Evolutionary conservation across 331 rosid genomes (phyloP), one percentile per base, ranked within the genome.

Genomic region (Cydonia oblonga): DNA sequence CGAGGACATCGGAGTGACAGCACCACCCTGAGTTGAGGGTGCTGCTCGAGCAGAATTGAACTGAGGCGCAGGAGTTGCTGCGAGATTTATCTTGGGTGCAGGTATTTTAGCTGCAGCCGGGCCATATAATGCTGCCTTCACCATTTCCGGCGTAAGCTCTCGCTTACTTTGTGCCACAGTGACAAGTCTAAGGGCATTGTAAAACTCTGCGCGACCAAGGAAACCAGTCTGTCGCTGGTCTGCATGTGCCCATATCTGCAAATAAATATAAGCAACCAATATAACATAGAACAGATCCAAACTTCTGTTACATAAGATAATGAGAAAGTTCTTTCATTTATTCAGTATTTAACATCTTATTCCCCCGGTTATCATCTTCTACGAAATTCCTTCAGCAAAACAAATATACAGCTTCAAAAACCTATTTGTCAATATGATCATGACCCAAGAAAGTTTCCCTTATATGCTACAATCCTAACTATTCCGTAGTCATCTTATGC

Each of bases 91-190:
- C 82, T 87, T 88, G 64, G 99, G 99, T 64, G 99, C 90, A 24
- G 99, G 99, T 72, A 95, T 95, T 85, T 91, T 88, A 71, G 99
- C 84, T 71, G 97, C 86, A 61, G 96, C 99, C 0, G 96, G 92
- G 26, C 97, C 89, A 85, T 83, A 92, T 69, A 95, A 82, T 33
- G 99, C 99, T 44, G 99, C 96, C 86, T 87, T 91, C 14, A 95
- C 97, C 29, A 92, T 83, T 18, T 95, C 97, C 7, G 96, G 91
- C 6, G 97, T 90, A 18, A 95, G 81, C 29, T 91, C 96, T 40
- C 96, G 91, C 83, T 87, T 95, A 79, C 92, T 91, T 79, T 95
- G 99, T 66, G 96, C 99, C 70, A 95, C 97, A 19, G 99, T 95
- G 38, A 89, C 96, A 81, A 95, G 99, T 77, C 85, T 91, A 79